Evolutionary conservation across 768 basidiomycete genomes (phyloP).

Genomic region (Leccinum obscurum): DNA sequence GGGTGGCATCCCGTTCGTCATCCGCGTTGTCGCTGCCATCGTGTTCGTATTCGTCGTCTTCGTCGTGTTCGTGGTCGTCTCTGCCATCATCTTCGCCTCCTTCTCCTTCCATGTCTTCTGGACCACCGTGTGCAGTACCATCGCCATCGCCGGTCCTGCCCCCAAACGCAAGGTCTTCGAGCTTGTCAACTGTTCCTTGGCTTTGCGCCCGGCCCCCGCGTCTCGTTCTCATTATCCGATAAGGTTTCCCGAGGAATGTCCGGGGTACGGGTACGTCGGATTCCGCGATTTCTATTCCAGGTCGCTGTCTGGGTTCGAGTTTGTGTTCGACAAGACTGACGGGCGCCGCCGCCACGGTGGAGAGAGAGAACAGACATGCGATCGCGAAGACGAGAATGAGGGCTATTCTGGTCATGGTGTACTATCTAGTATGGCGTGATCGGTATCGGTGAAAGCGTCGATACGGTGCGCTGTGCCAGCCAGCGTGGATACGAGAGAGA

Average conservation of each 20-base stretch:
- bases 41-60: not conserved
- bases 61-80: not conserved
- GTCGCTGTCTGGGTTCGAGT: not conserved
- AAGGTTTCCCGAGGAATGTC: slow-evolving; percentile 18
- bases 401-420: slow-evolving; percentile 5
- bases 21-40: not conserved
- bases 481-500: not conserved
- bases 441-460: not conserved
- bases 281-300: not conserved
- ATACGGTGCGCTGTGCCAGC: not conserved
- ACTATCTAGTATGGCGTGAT: not conserved
- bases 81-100: not conserved
- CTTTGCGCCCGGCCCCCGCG: not conserved
- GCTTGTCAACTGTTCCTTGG: not conserved
- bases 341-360: not conserved
- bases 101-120: not conserved
- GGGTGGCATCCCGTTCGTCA: not conserved
- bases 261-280: slow-evolving; percentile 9
- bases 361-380: slow-evolving; percentile 10
- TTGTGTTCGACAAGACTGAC: not conserved
- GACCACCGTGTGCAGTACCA: not conserved
- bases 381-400: slow-evolving; percentile 6
- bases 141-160: not conserved
- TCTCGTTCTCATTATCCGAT: slow-evolving; percentile 1
- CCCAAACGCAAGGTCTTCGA: not conserved